phyloP scores from a whole-genome alignment of 805 yeast species.

The Wickerhamia fluorescens region DNA sequence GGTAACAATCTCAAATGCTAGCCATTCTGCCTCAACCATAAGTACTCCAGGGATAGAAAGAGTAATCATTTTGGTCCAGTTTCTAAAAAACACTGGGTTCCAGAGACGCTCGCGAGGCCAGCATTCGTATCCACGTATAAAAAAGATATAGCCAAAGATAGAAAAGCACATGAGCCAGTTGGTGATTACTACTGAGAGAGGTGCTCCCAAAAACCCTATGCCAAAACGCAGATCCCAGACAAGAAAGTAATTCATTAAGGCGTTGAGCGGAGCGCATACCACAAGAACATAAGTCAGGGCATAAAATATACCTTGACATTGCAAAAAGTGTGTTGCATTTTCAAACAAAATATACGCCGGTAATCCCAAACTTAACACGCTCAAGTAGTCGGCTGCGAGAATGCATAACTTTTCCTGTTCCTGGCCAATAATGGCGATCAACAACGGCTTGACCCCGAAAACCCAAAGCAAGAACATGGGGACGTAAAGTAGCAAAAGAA shows the following conservation, averaged over 20 bases:
- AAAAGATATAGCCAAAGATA: constrained; percentile 40
- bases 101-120: constrained; percentile 28
- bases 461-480: constrained; percentile 61
- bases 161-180: constrained; percentile 65
- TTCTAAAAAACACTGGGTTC: constrained; percentile 26
- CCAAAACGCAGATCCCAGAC: constrained; percentile 59
- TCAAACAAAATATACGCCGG: constrained; percentile 74
- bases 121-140: constrained; percentile 40
- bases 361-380: constrained; percentile 52
- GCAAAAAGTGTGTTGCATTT: constrained; percentile 65
- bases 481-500: constrained; percentile 42
- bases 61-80: constrained; percentile 59
- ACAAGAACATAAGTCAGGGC: constrained; percentile 69
- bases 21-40: constrained; percentile 74
- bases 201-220: constrained; percentile 70
- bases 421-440: constrained; percentile 17
- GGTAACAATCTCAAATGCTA: constrained; percentile 71
- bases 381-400: constrained; percentile 54
- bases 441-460: constrained; percentile 43
- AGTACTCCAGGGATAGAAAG: constrained; percentile 68
- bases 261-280: constrained; percentile 71
- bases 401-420: constrained; percentile 22
- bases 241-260: constrained; percentile 53
- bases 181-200: constrained; percentile 63
- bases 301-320: constrained; percentile 73